Evolutionary conservation across 2,329 filamentous ascomycete genomes (phyloP).

Genomic region (Scedosporium boydii): DNA sequence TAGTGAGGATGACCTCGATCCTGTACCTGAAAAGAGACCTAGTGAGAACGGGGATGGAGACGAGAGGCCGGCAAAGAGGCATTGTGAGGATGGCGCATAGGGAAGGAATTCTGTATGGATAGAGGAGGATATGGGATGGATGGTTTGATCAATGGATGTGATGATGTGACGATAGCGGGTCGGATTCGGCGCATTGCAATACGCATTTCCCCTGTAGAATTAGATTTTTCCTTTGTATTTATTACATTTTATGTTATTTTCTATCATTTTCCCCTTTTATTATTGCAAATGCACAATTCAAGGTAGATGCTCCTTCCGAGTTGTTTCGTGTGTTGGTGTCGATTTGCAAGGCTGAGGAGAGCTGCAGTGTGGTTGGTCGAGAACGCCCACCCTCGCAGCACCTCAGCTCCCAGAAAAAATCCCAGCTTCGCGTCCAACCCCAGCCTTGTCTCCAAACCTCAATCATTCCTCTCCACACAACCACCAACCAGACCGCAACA

Average conservation of each 20-base stretch:
- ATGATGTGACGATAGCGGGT: background rate
- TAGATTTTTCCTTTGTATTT: background rate
- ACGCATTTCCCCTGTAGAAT: background rate
- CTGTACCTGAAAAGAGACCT: background rate
- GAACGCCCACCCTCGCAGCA: background rate
- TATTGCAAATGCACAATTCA: background rate
- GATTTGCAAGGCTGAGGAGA: background rate
- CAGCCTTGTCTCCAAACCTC: background rate
- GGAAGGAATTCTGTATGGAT: background rate
- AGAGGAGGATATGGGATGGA: background rate
- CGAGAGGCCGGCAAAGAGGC: background rate
- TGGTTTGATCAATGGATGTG: background rate
- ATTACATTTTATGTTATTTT: background rate
- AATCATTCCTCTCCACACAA: background rate
- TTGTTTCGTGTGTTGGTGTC: background rate
- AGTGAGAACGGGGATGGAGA: background rate
- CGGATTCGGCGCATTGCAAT: background rate
- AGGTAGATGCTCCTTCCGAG: background rate
- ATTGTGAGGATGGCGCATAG: background rate
- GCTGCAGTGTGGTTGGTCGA: background rate
- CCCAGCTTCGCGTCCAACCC: background rate
- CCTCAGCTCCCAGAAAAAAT: background rate
- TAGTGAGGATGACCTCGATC: background rate
- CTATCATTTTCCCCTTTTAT: constrained; percentile 2
- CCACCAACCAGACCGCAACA: background rate